Evolutionary conservation across 176 grass and related monocot species (phyloP).

Genomic region (Oryza punctata): DNA sequence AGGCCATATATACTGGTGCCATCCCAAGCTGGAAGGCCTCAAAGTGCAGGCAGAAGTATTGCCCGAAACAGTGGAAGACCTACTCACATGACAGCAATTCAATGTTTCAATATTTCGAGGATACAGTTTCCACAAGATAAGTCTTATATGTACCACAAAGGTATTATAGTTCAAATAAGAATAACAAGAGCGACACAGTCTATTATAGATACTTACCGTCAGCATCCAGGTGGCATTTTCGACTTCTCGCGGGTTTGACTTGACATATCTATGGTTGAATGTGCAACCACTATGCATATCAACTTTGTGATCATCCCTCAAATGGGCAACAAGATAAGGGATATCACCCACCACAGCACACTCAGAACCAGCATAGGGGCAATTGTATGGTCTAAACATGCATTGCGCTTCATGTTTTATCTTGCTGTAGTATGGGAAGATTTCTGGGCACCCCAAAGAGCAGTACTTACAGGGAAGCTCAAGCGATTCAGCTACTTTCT

Average conservation of each 20-base stretch:
- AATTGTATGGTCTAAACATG: conserved; percentile 74
- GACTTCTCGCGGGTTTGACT: conserved; percentile 70
- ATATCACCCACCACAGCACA: conserved; percentile 69
- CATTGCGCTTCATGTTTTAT: conserved; percentile 82
- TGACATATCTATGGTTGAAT: conserved; percentile 96
- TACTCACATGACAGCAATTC: conserved; percentile 32
- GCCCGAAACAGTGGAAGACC: conserved; percentile 93
- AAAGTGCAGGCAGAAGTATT: conserved; percentile 93
- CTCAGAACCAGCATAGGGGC: conserved; percentile 85
- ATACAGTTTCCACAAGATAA: neutral
- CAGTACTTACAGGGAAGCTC: conserved; percentile 89
- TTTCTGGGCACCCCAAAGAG: conserved; percentile 71
- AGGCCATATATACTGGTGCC: conserved; percentile 90
- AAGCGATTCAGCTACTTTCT: conserved; percentile 93
- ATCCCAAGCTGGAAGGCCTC: conserved; percentile 89
- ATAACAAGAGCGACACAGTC: neutral
- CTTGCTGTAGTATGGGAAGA: conserved; percentile 90
- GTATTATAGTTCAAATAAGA: neutral
- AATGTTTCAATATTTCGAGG: neutral
- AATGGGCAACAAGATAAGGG: conserved; percentile 73
- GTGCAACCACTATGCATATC: conserved; percentile 90
- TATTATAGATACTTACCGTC: conserved; percentile 51
- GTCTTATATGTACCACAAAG: neutral
- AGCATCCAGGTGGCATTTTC: conserved; percentile 96
- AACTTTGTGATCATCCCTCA: conserved; percentile 92